Base-by-base conservation (phyloP, 805 yeast genomes). In the Nakazawaea populi region DNA sequence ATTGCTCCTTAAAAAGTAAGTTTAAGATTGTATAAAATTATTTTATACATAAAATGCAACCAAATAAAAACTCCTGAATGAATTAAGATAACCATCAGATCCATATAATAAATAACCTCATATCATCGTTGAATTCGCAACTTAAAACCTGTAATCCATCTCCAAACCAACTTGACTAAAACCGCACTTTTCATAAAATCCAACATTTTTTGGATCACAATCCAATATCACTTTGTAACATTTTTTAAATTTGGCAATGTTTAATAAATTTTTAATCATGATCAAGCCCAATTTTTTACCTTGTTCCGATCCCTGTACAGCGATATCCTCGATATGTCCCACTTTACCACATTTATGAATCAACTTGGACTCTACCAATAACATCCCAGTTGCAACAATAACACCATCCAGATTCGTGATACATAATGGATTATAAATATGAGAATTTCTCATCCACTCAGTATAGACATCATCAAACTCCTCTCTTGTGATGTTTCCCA, bases 321-420 rank as follows among this genome's bases (percentile, higher is more conserved):
- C 85, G 54, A 92, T 92, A 64, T 92, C 99, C 62, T 92, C 99
- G 55, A 92, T 86, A 69, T 92, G 98, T 1, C 98, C 98, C 4
- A 89, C 95, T 48, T 76, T 67, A 0, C 96, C 95, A 64, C 94
- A 82, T 39, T 72, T 79, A 67, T 92, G 99, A 55, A 94, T 89
- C 55, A 85, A 69, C 66, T 92, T 92, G 46, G 76, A 76, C 65
- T 92, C 99, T 6, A 94, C 72, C 9, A 94, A 60, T 11, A 92
- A 69, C 64, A 86, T 82, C 0, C 98, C 98, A 0, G 90, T 81
- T 4, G 95, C 97, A 0, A 88, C 96, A 9, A 90, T 80, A 4
- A 58, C 59, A 7, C 76, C 80, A 0, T 65, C 56, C 0, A 61
- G 63, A 57, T 84, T 76, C 9, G 79, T 69, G 46, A 94, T 83